phyloP scores from a whole-genome alignment of 805 yeast species.

The Metschnikowia similis region DNA sequence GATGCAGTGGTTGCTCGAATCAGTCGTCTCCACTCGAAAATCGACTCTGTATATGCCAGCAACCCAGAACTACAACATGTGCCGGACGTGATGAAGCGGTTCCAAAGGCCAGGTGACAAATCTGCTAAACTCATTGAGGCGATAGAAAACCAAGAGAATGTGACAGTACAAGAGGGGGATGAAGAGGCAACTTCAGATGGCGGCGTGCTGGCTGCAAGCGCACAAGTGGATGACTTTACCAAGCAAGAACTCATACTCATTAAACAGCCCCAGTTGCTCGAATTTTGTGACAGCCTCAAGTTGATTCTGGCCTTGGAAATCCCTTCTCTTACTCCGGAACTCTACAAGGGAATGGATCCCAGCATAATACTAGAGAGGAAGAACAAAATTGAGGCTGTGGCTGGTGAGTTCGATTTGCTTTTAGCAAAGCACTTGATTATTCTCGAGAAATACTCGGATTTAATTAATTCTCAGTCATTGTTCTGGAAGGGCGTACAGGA shows the following conservation, averaged over 20 bases:
- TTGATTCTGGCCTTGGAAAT: conserved; percentile 23
- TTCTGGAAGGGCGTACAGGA: conserved; percentile 26
- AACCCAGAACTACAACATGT: conserved; percentile 10
- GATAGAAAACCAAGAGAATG: background rate
- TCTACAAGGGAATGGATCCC: conserved; percentile 3
- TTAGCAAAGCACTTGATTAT: conserved; percentile 28
- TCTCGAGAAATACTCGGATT: conserved; percentile 23
- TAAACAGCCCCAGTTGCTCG: conserved; percentile 19
- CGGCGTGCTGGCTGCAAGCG: background rate
- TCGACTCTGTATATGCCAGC: conserved; percentile 6
- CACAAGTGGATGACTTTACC: conserved; percentile 2
- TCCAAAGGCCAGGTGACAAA: conserved; percentile 2
- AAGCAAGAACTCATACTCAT: conserved; percentile 21
- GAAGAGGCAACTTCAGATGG: background rate
- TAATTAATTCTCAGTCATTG: conserved; percentile 21
- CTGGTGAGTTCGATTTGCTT: conserved; percentile 19
- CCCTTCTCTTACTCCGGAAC: conserved; percentile 6
- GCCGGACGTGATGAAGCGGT: conserved; percentile 8
- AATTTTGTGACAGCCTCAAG: conserved; percentile 19
- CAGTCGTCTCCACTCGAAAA: conserved; percentile 9
- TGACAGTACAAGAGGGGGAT: background rate
- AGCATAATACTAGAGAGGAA: background rate
- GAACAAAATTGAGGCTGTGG: conserved; percentile 12
- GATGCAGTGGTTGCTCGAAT: conserved; percentile 6
- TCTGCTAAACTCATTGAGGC: background rate